These are phyloP conservation scores for Metschnikowia arizonensis DNA, from an alignment of 805 yeast species.

Conservation along the genomic window DNA sequence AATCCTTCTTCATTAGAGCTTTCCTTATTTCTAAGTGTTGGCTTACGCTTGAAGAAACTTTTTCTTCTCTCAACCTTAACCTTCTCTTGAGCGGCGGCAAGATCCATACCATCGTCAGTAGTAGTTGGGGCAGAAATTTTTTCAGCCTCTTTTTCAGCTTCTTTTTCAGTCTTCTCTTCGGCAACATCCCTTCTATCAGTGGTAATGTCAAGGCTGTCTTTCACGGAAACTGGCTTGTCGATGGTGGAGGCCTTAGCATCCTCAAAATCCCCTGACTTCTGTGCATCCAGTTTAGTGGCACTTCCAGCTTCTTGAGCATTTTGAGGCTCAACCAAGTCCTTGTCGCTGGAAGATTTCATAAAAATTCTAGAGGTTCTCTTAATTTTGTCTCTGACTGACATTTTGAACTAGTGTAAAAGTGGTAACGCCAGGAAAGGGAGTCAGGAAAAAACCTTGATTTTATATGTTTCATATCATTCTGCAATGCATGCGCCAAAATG, in stretches of 20 bases:
- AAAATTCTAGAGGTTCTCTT: slow-evolving; percentile 18
- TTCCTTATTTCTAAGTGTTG: neutral
- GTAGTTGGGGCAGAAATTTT: neutral
- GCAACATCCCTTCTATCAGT: neutral
- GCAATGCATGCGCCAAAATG: slow-evolving; percentile 4
- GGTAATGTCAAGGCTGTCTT: neutral
- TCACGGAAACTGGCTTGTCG: slow-evolving; percentile 3
- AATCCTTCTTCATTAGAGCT: neutral
- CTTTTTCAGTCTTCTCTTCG: neutral
- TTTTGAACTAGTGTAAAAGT: slow-evolving; percentile 1
- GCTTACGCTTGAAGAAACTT: slow-evolving; percentile 9
- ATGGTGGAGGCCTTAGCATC: slow-evolving; percentile 2
- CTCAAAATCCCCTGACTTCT: slow-evolving; percentile 1
- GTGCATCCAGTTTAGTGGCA: neutral
- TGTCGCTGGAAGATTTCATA: slow-evolving; percentile 3
- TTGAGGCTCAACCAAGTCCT: neutral
- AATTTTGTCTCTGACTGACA: slow-evolving; percentile 18
- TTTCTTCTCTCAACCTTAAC: slow-evolving; percentile 8
- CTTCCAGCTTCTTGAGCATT: neutral
- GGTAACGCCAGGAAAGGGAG: neutral
- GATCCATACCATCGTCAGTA: neutral
- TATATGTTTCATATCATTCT: slow-evolving; percentile 2
- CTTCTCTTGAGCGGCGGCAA: slow-evolving; percentile 7
- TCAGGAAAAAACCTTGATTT: neutral
- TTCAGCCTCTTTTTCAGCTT: slow-evolving; percentile 4